Conservation (phyloP, 1,139 yeast genomes). For the Fermentozyma sake region DNA sequence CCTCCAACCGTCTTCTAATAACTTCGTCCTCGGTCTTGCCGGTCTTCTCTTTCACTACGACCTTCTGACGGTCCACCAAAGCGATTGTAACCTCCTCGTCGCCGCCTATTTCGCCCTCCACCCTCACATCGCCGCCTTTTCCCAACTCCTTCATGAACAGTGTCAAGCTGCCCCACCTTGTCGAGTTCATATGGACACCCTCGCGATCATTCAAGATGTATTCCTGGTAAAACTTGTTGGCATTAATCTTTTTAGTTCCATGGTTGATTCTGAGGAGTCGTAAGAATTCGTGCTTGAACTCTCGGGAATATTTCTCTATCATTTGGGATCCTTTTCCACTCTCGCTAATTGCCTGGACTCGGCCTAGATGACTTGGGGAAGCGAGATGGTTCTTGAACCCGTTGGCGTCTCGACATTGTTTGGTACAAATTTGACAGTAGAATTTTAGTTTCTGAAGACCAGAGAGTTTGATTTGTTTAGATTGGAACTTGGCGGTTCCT, state of each 20-base stretch:
- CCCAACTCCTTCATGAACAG: conserved; percentile 67
- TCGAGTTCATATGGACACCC: conserved; percentile 89
- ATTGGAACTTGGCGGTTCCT: conserved; percentile 78
- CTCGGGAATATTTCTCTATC: conserved; percentile 55
- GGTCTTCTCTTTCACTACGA: conserved; percentile 14
- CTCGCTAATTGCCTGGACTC: conserved; percentile 34
- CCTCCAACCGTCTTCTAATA: conserved; percentile 38
- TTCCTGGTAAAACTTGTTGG: conserved; percentile 87
- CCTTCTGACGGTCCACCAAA: conserved; percentile 21
- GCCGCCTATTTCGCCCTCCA: conserved; percentile 30
- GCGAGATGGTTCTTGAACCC: conserved; percentile 86
- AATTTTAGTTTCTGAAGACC: conserved; percentile 83
- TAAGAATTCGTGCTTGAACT: conserved; percentile 66
- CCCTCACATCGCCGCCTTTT: conserved; percentile 52
- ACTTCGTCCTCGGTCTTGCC: conserved; percentile 13
- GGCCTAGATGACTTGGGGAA: conserved; percentile 70
- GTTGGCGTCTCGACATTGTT: conserved; percentile 93
- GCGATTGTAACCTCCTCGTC: conserved; percentile 37
- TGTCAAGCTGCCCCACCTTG: conserved; percentile 71
- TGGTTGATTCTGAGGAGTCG: conserved; percentile 59
- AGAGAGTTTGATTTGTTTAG: conserved; percentile 73
- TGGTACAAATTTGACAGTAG: conserved; percentile 88
- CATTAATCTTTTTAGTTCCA: conserved; percentile 76
- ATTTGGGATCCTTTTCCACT: conserved; percentile 37
- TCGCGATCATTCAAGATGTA: conserved; percentile 68